These are phyloP conservation scores for Citrus sinensis DNA, from an alignment of 345 rosid species.

Conservation along the genomic window DNA sequence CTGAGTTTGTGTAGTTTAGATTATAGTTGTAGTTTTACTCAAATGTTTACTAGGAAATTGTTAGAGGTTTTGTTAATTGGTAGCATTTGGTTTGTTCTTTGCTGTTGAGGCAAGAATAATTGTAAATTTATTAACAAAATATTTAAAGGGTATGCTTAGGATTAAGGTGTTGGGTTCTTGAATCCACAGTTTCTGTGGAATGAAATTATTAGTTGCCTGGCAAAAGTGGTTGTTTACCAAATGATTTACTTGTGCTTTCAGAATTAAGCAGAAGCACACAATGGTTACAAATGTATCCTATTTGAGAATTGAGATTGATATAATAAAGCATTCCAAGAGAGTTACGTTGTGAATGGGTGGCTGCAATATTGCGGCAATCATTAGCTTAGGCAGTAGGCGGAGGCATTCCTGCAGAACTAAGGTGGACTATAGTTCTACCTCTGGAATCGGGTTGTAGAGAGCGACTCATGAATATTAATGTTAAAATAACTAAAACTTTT, in stretches of 20 bases:
- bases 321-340: background rate
- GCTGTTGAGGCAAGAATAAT: background rate
- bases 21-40: background rate
- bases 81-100: background rate
- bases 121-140: background rate
- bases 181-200: background rate
- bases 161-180: background rate
- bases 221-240: no score
- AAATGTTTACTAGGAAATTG: background rate
- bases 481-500: background rate
- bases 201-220: background rate
- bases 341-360: background rate
- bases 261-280: background rate
- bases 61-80: background rate
- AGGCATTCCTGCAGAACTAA: background rate
- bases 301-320: background rate
- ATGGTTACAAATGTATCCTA: background rate
- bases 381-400: background rate
- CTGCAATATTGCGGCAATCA: background rate
- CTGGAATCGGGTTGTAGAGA: background rate
- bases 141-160: background rate
- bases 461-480: background rate
- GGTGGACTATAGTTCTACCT: background rate
- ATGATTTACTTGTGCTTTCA: background rate
- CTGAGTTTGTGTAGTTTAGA: background rate